phyloP scores from a whole-genome alignment of 768 basidiomycete species.

The Mycena vitilis region DNA sequence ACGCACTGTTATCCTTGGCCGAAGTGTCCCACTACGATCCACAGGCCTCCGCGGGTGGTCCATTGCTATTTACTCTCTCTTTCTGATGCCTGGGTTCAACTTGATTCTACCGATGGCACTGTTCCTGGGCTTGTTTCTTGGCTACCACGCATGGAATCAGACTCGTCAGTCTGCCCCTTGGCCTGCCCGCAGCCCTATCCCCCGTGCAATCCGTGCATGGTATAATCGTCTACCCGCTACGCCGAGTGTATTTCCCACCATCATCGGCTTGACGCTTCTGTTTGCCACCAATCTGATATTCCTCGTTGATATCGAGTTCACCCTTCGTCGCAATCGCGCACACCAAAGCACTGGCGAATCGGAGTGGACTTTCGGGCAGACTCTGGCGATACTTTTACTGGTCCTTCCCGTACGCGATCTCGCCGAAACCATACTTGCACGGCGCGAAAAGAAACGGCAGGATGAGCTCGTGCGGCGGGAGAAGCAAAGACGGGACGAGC shows the following conservation, averaged over 20 bases:
- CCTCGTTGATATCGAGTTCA: slow-evolving; percentile 15
- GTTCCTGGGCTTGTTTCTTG: not conserved
- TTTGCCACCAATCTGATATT: slow-evolving; percentile 20
- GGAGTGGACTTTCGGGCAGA: slow-evolving; percentile 17
- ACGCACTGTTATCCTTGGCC: not conserved
- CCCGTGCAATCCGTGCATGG: too few relatives aligned
- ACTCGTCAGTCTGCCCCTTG: too few relatives aligned
- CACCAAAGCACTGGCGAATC: not conserved
- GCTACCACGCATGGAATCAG: slow-evolving; percentile 6
- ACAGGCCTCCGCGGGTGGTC: not conserved
- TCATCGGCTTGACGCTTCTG: slow-evolving; percentile 13
- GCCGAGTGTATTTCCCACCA: slow-evolving; percentile 2
- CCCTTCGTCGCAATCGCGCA: not conserved
- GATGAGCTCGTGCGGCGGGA: not conserved
- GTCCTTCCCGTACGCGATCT: slow-evolving; percentile 21
- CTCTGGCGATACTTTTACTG: slow-evolving; percentile 11
- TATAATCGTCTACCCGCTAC: too few relatives aligned
- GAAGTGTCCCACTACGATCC: slow-evolving; percentile 5
- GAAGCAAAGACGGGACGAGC: not conserved
- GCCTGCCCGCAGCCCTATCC: too few relatives aligned
- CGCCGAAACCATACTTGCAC: not conserved
- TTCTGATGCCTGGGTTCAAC: slow-evolving; percentile 20
- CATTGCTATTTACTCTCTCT: slow-evolving; percentile 4
- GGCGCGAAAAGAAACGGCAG: not conserved
- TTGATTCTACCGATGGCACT: slow-evolving; percentile 8